Base-by-base conservation (phyloP, 805 yeast species). In the Sugiyamaella mastotermitis region DNA sequence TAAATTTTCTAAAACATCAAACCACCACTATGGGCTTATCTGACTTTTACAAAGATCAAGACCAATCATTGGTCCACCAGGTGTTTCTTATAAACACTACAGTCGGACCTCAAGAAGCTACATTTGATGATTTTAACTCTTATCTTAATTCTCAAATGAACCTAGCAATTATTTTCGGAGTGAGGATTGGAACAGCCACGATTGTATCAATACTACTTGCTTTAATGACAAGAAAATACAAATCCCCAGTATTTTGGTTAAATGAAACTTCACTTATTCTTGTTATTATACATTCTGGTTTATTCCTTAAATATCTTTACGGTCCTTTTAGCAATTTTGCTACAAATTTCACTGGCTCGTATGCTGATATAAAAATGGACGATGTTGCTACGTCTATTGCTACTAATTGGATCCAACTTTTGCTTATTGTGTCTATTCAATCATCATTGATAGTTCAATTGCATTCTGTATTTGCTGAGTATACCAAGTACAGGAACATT, bases 381-480 rank as follows among this genome's bases (percentile, higher is more conserved):
- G 71, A 72, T 19, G 62, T 67, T 31, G 69, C 65, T 33, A 55
- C 74, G 4, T 69, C 78, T n/a, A 72, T 78, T 7, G 83, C 83
- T 2, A 64, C 85, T 0, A 74, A 77, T 49, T 66, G 76, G 3
- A 59, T 83, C 41, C 78, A 78, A 46, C 66, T 78, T 3, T 43
- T 86, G 9, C 60, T 86, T 31, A 69, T 84, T 14, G 61, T 69
- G 0, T 63, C 74, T 7, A 73, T 88, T 38, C 83, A 85, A 56
- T 45, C 64, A 0, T 79, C 92, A 0, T 60, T 90, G 52, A 67
- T 78, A 1, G 76, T 76, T 53, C 97, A 90, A 61, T 73, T 83
- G 6, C 70, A 66, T 45, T 72, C 81, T 22, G 77, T 92, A 35
- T 84, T 84, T 62, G 42, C 51, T 11, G 56, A 56, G n/a, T 32